These are phyloP conservation scores for Leccinum imitatum DNA, from an alignment of 768 basidiomycete species.

Conservation along the genomic window DNA sequence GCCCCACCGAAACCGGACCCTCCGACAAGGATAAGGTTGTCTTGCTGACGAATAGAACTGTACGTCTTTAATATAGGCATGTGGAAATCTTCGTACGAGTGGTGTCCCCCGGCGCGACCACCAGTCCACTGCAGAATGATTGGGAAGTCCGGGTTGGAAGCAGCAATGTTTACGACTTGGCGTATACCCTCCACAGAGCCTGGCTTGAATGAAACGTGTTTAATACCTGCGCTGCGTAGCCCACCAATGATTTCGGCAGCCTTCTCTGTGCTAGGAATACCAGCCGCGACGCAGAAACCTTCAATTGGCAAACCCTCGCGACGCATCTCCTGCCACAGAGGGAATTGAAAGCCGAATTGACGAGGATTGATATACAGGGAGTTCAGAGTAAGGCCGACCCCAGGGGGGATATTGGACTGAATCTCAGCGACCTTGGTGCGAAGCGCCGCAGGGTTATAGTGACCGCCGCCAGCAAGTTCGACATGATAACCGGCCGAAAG, in stretches of 20 bases:
- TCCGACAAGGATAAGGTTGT: conserved; percentile 86
- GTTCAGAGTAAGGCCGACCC: conserved; percentile 92
- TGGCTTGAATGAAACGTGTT: conserved; percentile 97
- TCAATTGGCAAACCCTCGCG: conserved; percentile 93
- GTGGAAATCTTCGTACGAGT: conserved; percentile 98
- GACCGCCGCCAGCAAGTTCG: conserved; percentile 96
- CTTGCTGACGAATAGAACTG: conserved; percentile 80
- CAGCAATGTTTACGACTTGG: conserved; percentile 94
- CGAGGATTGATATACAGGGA: conserved; percentile 97
- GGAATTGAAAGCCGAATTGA: conserved; percentile 96
- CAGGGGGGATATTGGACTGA: conserved; percentile 77
- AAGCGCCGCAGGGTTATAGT: conserved; percentile 89
- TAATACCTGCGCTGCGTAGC: conserved; percentile 80
- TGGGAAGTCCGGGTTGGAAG: conserved; percentile 92
- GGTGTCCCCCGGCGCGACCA: conserved; percentile 97
- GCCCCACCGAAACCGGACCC: conserved; percentile 97
- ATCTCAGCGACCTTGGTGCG: conserved; percentile 93
- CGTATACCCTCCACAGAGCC: conserved; percentile 97
- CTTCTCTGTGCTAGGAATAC: conserved; percentile 95
- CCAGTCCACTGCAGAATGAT: conserved; percentile 99
- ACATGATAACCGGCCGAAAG: conserved; percentile 94
- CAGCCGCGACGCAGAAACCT: conserved; percentile 99
- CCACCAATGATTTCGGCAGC: conserved; percentile 93
- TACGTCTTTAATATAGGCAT: conserved; percentile 93
- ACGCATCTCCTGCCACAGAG: conserved; percentile 97